Conservation (phyloP, 768 basidiomycete genomes). For the Leccinum subgranulosum region DNA sequence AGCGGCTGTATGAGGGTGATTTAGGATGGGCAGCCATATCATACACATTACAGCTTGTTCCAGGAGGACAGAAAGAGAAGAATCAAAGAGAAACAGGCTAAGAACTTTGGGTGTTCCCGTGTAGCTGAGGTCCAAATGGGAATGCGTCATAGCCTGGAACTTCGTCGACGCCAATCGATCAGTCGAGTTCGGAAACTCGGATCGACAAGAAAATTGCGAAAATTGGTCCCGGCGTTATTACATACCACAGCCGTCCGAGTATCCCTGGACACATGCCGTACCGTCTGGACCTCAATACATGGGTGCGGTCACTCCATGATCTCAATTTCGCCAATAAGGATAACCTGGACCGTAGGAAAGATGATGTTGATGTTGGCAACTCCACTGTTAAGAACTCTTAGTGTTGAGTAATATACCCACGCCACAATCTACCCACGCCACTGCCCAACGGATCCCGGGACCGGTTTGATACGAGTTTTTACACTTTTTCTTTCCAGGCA, state of each 20-base stretch:
- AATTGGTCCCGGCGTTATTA: not conserved
- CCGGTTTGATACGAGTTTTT: no score
- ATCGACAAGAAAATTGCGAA: not conserved
- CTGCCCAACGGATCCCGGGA: no score
- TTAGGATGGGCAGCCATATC: not conserved
- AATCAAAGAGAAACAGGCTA: slow-evolving; percentile 26
- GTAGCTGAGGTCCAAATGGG: not conserved
- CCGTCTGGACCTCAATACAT: no score
- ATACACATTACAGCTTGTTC: not conserved
- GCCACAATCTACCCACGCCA: no score
- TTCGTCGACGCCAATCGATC: not conserved
- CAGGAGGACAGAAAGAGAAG: not conserved
- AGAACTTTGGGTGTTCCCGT: not conserved
- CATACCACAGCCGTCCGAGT: not conserved
- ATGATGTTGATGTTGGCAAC: no score
- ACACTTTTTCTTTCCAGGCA: no score
- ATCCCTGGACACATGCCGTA: no score
- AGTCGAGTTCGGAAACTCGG: not conserved
- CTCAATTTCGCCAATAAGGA: no score
- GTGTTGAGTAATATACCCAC: no score
- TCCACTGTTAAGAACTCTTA: no score
- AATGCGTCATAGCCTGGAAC: not conserved
- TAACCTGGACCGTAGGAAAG: no score
- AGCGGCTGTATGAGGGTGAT: not conserved
- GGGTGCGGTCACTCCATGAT: no score